Evolutionary conservation across 208 protist species (phyloP).

Genomic region (Crithidia expoeki): DNA sequence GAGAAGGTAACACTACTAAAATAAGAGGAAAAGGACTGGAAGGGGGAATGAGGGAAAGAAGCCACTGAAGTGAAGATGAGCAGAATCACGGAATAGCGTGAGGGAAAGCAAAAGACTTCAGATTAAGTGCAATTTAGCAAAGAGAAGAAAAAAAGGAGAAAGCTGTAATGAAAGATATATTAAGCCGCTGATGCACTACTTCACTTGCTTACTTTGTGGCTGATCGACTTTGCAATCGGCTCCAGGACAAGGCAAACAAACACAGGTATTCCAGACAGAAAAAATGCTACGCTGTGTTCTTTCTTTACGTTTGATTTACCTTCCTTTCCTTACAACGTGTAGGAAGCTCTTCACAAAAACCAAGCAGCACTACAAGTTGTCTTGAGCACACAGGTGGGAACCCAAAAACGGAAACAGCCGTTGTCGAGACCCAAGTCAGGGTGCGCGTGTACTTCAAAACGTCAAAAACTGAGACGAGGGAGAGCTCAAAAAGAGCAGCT

Average conservation of each 20-base stretch:
- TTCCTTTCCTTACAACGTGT: no score
- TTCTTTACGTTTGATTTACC: no score
- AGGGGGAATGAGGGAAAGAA: neutral
- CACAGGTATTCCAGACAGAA: no score
- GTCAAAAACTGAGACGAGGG: neutral
- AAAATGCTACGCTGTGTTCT: no score
- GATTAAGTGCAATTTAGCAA: no score
- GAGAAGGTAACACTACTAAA: neutral
- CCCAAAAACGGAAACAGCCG: no score
- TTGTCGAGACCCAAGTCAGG: neutral
- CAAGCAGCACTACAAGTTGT: neutral
- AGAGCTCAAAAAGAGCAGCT: neutral
- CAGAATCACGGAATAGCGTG: constrained; percentile 1
- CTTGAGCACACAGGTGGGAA: no score
- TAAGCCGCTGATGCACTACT: no score
- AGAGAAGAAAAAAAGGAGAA: no score
- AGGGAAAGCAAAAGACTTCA: neutral
- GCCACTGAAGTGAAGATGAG: neutral
- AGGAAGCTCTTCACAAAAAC: no score
- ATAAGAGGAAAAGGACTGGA: neutral
- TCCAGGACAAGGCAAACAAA: neutral
- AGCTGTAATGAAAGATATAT: no score
- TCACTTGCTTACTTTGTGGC: neutral
- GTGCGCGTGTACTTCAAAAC: no score
- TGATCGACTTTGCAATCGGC: neutral